phyloP scores from a whole-genome alignment of 176 grass and related monocot species.

The Stipa capillata region DNA sequence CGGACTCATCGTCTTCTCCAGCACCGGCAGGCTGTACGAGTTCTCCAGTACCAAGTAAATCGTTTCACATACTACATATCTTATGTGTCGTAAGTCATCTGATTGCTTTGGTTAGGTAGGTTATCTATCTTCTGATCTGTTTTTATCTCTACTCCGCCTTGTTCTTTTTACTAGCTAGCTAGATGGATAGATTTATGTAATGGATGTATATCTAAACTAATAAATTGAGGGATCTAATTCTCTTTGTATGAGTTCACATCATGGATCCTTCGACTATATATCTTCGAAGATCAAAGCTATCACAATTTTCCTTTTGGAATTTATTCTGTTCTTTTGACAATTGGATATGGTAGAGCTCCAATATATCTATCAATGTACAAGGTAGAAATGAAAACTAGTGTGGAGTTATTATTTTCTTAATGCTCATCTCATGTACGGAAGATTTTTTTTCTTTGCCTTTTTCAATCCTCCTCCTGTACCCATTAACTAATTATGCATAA shows the following conservation, averaged over 20 bases:
- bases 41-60: conserved; percentile 62
- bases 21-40: conserved; percentile 58
- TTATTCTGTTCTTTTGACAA: background rate
- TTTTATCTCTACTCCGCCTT: background rate
- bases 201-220: background rate
- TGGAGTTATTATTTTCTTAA: background rate
- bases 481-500: no score
- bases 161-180: background rate
- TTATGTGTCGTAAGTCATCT: background rate
- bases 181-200: background rate
- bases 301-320: background rate
- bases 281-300: background rate
- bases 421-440: background rate
- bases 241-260: background rate
- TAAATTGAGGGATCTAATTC: background rate
- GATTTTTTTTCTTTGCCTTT: background rate
- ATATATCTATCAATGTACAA: background rate
- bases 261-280: background rate
- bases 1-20: conserved; percentile 63
- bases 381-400: background rate
- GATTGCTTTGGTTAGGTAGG: background rate
- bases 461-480: background rate
- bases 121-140: background rate
- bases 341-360: background rate
- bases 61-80: background rate